Evolutionary conservation across 2,329 filamentous ascomycete species (phyloP), one percentile per base, ranked within the genome.

Genomic region (Ophiocordyceps polyrhachis-furcata): DNA sequence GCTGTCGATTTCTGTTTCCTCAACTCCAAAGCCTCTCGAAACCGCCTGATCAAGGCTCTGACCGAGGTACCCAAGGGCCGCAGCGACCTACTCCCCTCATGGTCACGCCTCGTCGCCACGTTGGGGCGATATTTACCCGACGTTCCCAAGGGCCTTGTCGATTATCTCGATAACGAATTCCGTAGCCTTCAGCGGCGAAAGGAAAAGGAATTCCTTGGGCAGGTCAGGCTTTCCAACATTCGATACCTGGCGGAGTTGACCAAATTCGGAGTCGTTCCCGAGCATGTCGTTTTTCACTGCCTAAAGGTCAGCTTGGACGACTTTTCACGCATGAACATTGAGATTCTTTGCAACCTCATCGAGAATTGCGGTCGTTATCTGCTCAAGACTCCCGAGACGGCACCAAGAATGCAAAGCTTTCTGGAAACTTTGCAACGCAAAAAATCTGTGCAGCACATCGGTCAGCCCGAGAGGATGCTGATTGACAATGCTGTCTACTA

Each of bases 401-500:
- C 84, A 11, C 89, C 89, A 9, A 79, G 91, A 40, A 98, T 98
- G 91, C 69, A 73, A 1, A 89, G 85, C 1, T 98, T 98, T 59
- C 65, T 98, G 21, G 91, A 98, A 61, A 98, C 88, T 0, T 68
- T 98, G 14, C 85, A 93, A 58, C 81, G 91, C 47, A 98, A 98
- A 68, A 98, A 98, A 64, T 79, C 83, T 8, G 88, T 91, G 8
- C 87, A 95, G 58, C 88, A 96, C 57, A 80, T 98, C 47, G 89
- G 88, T 14, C 86, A 94, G 55, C 86, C 93, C 53, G 91, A 98
- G 62, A 82, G 88, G 37, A 96, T 98, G 88, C 76, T 96, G 28
- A 91, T 98, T 47, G 91, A 98, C 60, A 98, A 98, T 58, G 91
- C 91, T 4, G 78, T 95, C 47, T 98, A 98, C 63, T 96, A 95